Conservation (phyloP, 2,329 filamentous ascomycete genomes). For the Hymenoscyphus fructigenus region DNA sequence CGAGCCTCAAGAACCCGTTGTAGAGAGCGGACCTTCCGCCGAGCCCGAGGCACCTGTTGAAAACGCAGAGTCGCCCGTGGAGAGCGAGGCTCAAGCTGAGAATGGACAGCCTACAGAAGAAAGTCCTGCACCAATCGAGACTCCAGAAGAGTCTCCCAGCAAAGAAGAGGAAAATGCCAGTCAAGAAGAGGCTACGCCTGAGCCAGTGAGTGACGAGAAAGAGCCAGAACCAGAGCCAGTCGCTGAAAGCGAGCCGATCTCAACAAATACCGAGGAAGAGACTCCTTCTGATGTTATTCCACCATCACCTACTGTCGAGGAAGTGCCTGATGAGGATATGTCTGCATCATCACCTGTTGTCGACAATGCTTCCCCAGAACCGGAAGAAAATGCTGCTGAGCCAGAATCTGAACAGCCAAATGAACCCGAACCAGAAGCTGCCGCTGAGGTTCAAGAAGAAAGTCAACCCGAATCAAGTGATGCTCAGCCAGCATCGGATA, state of each 20-base stretch:
- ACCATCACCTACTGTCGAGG: conserved; percentile 16
- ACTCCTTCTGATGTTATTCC: conserved; percentile 12
- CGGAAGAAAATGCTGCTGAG: conserved; percentile 10
- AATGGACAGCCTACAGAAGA: not conserved
- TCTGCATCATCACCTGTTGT: not conserved
- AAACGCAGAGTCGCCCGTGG: not conserved
- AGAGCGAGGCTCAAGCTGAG: not conserved
- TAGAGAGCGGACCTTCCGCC: not conserved
- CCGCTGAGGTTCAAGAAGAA: not conserved
- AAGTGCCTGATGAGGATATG: conserved; percentile 16
- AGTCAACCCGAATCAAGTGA: not conserved
- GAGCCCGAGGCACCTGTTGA: not conserved
- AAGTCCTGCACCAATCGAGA: not conserved
- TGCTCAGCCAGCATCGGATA: not conserved
- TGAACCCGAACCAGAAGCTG: not conserved
- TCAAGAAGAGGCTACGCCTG: not conserved
- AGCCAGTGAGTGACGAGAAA: conserved; percentile 11
- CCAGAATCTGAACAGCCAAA: not conserved
- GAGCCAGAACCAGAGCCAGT: conserved; percentile 12
- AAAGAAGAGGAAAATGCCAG: not conserved
- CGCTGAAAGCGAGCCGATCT: conserved; percentile 11
- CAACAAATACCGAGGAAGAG: conserved; percentile 14
- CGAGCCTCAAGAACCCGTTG: not conserved
- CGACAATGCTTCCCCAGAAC: not conserved
- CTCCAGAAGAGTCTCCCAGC: not conserved